These are phyloP conservation scores for Ramaria sp. DNA, from an alignment of 768 basidiomycete genomes.

Conservation along the genomic window DNA sequence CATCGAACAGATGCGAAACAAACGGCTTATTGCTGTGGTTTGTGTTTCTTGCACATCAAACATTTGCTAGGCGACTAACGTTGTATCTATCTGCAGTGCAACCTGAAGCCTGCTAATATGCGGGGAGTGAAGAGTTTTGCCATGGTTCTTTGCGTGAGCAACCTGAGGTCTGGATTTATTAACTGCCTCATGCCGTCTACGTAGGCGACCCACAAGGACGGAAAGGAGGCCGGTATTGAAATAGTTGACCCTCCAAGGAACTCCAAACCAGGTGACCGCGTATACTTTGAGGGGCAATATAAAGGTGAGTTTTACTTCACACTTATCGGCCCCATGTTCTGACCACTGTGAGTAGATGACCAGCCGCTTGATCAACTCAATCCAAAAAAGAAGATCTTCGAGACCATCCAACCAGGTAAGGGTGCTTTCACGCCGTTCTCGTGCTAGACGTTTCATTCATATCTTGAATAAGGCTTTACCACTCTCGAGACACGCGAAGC, in stretches of 20 bases:
- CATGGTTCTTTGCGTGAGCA: conserved; percentile 85
- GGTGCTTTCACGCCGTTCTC: too few relatives aligned
- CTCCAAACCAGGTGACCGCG: conserved; percentile 81
- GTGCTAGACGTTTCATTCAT: not conserved
- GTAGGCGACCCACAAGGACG: conserved; percentile 84
- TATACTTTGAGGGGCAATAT: conserved; percentile 90
- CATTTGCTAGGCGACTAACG: not conserved
- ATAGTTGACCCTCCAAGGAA: conserved; percentile 80
- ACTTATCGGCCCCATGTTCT: not conserved
- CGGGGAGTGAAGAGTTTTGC: conserved; percentile 96
- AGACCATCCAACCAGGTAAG: conserved; percentile 90
- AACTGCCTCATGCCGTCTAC: not conserved
- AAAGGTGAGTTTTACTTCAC: conserved; percentile 43
- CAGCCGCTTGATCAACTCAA: conserved; percentile 78
- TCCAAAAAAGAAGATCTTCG: conserved; percentile 99
- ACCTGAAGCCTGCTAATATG: conserved; percentile 94
- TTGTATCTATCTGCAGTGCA: conserved; percentile 41
- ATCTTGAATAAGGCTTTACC: conserved; percentile 51
- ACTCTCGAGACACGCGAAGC: conserved; percentile 83
- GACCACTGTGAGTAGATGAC: conserved; percentile 28
- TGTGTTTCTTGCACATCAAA: conserved; percentile 15
- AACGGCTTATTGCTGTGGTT: conserved; percentile 76
- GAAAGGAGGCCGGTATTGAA: conserved; percentile 85
- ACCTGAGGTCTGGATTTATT: not conserved
- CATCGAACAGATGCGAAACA: conserved; percentile 85